Evolutionary conservation across 1,284 basidiomycete species (phyloP).

Genomic region (Omphalotus olearius): DNA sequence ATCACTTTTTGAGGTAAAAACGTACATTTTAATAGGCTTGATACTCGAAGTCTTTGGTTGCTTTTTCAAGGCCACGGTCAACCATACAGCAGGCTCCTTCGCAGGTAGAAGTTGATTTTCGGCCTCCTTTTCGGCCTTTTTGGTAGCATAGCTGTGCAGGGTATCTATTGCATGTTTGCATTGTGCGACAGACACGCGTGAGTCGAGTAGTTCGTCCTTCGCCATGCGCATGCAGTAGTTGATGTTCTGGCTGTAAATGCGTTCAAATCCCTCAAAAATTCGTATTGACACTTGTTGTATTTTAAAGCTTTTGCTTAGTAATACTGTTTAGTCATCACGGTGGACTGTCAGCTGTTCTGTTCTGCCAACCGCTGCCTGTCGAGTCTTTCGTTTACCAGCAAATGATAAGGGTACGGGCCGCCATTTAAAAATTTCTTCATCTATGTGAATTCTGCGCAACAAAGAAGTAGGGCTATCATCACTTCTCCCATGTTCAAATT

Average conservation of each 20-base stretch:
- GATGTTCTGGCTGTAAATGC: too few species aligned
- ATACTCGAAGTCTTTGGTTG: constrained; percentile 73
- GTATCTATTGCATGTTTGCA: constrained; percentile 75
- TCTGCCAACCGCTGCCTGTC: too few species aligned
- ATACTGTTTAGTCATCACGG: too few species aligned
- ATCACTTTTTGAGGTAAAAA: constrained; percentile 15
- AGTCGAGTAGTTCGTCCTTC: constrained; percentile 56
- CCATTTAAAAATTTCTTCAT: too few species aligned
- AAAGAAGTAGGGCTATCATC: neutral
- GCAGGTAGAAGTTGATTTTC: constrained; percentile 75
- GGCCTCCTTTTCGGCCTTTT: constrained; percentile 59
- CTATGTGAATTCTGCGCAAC: too few species aligned
- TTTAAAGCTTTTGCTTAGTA: too few species aligned
- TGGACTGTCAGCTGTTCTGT: too few species aligned
- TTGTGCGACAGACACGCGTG: constrained; percentile 68
- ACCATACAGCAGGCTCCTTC: constrained; percentile 83
- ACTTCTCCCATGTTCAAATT: neutral
- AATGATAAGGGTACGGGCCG: too few species aligned
- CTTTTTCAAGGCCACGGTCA: constrained; percentile 80
- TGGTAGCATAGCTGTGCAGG: constrained; percentile 64
- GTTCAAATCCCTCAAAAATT: too few species aligned
- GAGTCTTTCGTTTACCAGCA: too few species aligned
- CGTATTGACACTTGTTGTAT: too few species aligned
- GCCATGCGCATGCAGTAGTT: constrained; percentile 29
- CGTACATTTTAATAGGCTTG: constrained; percentile 84